These are phyloP conservation scores for Calvatia gigantea DNA, from an alignment of 768 basidiomycete genomes.

Conservation along the genomic window DNA sequence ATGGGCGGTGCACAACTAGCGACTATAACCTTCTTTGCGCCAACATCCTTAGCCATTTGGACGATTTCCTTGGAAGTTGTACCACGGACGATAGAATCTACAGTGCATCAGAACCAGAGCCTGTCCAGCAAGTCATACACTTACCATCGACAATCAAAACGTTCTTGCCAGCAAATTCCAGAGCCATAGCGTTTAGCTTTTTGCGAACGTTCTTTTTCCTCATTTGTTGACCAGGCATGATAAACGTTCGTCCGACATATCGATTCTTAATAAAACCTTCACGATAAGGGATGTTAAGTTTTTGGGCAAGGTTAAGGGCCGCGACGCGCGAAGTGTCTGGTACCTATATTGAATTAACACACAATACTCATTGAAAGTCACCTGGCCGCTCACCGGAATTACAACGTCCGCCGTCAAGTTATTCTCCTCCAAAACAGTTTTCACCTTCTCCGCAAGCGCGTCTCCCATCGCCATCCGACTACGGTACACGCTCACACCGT, in stretches of 20 bases:
- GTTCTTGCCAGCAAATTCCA: conserved; percentile 90
- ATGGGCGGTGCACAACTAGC: conserved; percentile 98
- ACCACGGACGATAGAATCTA: conserved; percentile 97
- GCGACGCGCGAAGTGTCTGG: conserved; percentile 97
- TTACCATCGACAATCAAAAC: conserved; percentile 94
- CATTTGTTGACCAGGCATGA: conserved; percentile 99
- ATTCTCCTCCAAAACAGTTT: conserved; percentile 62
- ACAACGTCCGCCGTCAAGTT: conserved; percentile 88
- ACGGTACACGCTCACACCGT: conserved; percentile 95
- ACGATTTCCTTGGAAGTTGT: conserved; percentile 99
- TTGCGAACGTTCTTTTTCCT: conserved; percentile 91
- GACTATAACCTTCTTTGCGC: conserved; percentile 92
- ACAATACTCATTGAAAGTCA: background rate
- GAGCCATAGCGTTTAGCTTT: conserved; percentile 97
- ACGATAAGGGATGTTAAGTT: conserved; percentile 84
- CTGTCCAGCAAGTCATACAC: conserved; percentile 14
- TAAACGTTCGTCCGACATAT: conserved; percentile 97
- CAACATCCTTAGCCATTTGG: conserved; percentile 99
- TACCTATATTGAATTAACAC: conserved; percentile 43
- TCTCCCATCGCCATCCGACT: conserved; percentile 99
- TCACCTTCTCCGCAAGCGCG: conserved; percentile 84
- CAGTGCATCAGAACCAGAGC: conserved; percentile 1
- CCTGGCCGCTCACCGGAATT: conserved; percentile 66
- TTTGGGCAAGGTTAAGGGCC: conserved; percentile 92
- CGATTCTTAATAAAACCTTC: conserved; percentile 99